Evolutionary conservation across 2,329 filamentous ascomycete genomes (phyloP), one percentile per base, ranked within the genome.

Genomic region (Penicillium verrucosum): DNA sequence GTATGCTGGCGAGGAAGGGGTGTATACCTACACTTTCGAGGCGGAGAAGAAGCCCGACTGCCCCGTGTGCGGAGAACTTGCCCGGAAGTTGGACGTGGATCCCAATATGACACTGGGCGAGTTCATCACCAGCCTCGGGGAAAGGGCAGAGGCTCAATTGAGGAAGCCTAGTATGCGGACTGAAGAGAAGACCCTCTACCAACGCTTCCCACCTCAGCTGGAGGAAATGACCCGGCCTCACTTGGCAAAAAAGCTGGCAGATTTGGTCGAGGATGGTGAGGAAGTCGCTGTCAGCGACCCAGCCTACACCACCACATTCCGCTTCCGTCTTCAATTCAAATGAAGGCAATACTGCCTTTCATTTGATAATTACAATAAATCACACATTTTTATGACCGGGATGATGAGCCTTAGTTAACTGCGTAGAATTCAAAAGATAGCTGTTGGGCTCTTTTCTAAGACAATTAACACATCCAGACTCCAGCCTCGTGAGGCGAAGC

Each of bases 1-100:
- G 90, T 99, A 99, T 75, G 96, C 91, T 12, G 94, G 95, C 45
- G 92, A 97, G 69, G 93, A 96, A 69, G 85, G 89, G 63, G 89
- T 99, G 63, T 99, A 99, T 78, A 99, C 94, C 0, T 97, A 96
- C 75, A 99, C 94, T 0, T 99, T 97, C 73, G 88, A 92, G 68
- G 92, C 96, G 68, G 89, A 97, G 76, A 90, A 89, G 79, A 97
- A 97, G 74, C 83, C 88, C 16, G 94, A 97, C 74, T 99, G 94
- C 63, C 92, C 94, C 2, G 94, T 97, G 7, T 99, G 94, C 70
- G 92, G 93, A 18, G 89, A 90, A 51, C 77, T 90, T 56, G 86
- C 94, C 4, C 88, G 90, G 51, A 87, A 88, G 27, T 80, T 97
- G 14, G 77, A 83, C 2, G 84, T 95, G 25, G 83, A 92, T 67